Evolutionary conservation across 257 asterid genomes (phyloP), one percentile per base, ranked within the genome.

Genomic region (Salvia rosmarinus): DNA sequence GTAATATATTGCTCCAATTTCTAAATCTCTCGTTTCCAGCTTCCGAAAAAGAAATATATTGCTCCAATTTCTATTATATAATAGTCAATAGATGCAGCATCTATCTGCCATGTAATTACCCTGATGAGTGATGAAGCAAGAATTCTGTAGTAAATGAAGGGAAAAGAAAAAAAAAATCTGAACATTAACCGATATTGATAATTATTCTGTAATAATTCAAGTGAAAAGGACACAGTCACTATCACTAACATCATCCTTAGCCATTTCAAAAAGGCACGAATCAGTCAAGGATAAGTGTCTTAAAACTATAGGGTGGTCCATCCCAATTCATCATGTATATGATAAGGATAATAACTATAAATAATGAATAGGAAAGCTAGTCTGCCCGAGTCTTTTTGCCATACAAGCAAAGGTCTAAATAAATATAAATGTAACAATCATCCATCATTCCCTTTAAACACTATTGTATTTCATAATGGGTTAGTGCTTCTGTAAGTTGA

Each of bases 351-450:
- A 75, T 16, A 25, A 65, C 12, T 7, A 16, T 49, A 19, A 50
- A 9, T 66, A 42, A 34, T 19, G n/a, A 44, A 39, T 13, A 8
- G 6, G 8, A 44, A 76, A 70, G 62, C 23, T 70, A 60, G 47
- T 23, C n/a, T 16, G n/a, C 50, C 30, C 59, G 21, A 70, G 79
- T 54, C 66, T 55, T 56, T 50, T 69, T 69, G 46, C 76, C 75
- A 72, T 60, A 51, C 47, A 72, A 72, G 82, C 71, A 69, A 74
- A 69, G 65, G 30, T 57, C 46, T 68, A 61, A 37, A 70, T 60
- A 64, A 49, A 70, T 70, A 72, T 71, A 46, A 13, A 67, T 46
- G 76, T 56, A 35, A 23, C 75, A 71, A 79, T 79, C 76, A 75
- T 25, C 30, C 78, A 75, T 66, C 65, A 60, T 75, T 79, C 78